Conservation (phyloP, 1,284 basidiomycete genomes). For the Exobasidium cylindrosporum region DNA sequence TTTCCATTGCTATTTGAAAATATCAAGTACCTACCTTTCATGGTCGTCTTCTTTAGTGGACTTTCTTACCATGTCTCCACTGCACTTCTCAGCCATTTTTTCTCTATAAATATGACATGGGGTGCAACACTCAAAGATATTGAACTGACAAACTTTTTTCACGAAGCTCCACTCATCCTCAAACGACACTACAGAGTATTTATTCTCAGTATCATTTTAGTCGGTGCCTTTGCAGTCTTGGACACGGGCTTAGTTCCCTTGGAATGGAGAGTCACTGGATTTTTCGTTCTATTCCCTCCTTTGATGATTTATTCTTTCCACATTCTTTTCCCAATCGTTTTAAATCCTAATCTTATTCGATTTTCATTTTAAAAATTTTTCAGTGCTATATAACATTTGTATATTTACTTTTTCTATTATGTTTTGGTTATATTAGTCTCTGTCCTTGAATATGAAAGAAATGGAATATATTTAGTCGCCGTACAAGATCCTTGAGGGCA, state of each 20-base stretch:
- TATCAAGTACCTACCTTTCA: conserved; percentile 71
- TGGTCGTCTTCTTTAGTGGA: conserved; percentile 26
- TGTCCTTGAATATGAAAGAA: too few relatives aligned
- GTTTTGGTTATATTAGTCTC: too few relatives aligned
- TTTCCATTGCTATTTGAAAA: conserved; percentile 65
- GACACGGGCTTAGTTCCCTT: conserved; percentile 61
- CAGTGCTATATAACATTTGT: too few relatives aligned
- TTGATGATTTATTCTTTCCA: conserved; percentile 17
- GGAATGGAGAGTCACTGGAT: conserved; percentile 61
- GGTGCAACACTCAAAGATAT: conserved; percentile 48
- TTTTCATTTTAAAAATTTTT: conserved; percentile 39
- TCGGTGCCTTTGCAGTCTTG: conserved; percentile 64
- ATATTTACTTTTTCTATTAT: too few relatives aligned
- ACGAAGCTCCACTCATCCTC: conserved; percentile 74
- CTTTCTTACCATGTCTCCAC: conserved; percentile 60
- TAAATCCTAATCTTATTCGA: conserved; percentile 35
- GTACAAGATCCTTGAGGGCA: too few relatives aligned
- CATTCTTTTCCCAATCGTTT: conserved; percentile 34
- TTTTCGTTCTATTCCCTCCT: conserved; percentile 20
- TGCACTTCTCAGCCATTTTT: conserved; percentile 73
- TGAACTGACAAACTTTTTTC: conserved; percentile 68
- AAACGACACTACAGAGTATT: conserved; percentile 57
- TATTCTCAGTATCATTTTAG: conserved; percentile 60
- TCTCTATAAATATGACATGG: conserved; percentile 81
- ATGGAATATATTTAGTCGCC: too few relatives aligned